Evolutionary conservation across 306 rosid genomes (phyloP).

Genomic region (Comarum palustre): DNA sequence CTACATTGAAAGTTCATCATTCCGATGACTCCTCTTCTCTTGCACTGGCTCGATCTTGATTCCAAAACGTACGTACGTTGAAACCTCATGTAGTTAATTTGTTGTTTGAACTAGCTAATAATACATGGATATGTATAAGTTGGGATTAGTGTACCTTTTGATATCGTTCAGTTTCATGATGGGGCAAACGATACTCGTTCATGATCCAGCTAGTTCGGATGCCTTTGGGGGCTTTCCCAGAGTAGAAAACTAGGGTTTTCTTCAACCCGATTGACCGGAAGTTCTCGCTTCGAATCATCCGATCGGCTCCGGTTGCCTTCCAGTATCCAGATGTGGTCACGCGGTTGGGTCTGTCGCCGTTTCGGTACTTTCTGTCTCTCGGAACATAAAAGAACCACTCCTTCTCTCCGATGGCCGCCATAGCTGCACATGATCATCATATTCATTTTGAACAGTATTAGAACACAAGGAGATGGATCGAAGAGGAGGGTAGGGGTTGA

Average conservation of each 20-base stretch:
- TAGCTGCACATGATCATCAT: conserved; percentile 41
- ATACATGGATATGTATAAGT: neutral
- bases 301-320: conserved; percentile 97
- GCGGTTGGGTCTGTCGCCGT: conserved; percentile 90
- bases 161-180: conserved; percentile 88
- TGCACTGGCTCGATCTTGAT: neutral
- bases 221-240: conserved; percentile 97
- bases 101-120: neutral
- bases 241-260: conserved; percentile 99
- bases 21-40: neutral
- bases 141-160: conserved; percentile 72
- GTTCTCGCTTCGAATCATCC: conserved; percentile 78
- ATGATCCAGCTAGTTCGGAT: conserved; percentile 95
- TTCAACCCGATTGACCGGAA: conserved; percentile 80
- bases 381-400: conserved; percentile 99
- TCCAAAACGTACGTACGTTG: neutral
- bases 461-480: neutral
- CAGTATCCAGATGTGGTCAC: conserved; percentile 95
- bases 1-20: neutral
- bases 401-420: conserved; percentile 98
- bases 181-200: conserved; percentile 97
- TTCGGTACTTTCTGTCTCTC: conserved; percentile 77
- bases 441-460: neutral
- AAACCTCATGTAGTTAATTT: neutral
- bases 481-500: neutral